These are phyloP conservation scores for Calycina marina DNA, from an alignment of 2,329 filamentous ascomycete species.

Conservation along the genomic window DNA sequence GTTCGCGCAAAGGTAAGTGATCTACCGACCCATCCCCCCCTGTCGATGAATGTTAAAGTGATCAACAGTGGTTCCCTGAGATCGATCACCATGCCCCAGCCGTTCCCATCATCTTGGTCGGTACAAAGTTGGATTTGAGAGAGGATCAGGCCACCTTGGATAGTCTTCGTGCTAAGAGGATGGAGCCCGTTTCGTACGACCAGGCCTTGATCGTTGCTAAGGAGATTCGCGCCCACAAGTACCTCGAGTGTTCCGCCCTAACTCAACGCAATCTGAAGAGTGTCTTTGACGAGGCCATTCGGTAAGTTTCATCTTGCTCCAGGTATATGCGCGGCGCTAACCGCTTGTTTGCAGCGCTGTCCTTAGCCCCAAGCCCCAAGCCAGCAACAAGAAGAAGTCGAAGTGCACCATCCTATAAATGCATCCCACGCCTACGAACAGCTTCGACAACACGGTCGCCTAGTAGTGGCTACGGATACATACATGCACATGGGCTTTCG, in stretches of 20 bases:
- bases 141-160: slow-evolving; percentile 76
- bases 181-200: slow-evolving; percentile 94
- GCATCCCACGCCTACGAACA: too few relatives aligned
- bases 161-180: slow-evolving; percentile 75
- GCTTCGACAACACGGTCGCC: too few relatives aligned
- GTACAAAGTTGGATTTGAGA: slow-evolving; percentile 89
- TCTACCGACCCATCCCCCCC: slow-evolving; percentile 1
- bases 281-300: slow-evolving; percentile 96
- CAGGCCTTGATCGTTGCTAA: slow-evolving; percentile 79
- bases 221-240: slow-evolving; percentile 93
- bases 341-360: slow-evolving; percentile 40
- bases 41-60: slow-evolving; percentile 4
- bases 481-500: too few relatives aligned
- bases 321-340: neutral
- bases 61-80: slow-evolving; percentile 77
- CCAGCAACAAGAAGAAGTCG: slow-evolving; percentile 43
- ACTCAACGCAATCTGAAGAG: slow-evolving; percentile 97
- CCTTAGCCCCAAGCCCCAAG: slow-evolving; percentile 49
- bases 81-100: slow-evolving; percentile 93
- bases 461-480: too few relatives aligned
- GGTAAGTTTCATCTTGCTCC: slow-evolving; percentile 42
- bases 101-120: slow-evolving; percentile 92
- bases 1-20: slow-evolving; percentile 82
- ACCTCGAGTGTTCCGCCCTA: slow-evolving; percentile 92
- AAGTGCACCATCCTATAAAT: slow-evolving; percentile 55